Evolutionary conservation across 495 filamentous ascomycete species (phyloP).

Genomic region (Hypoxylon lenormandii): DNA sequence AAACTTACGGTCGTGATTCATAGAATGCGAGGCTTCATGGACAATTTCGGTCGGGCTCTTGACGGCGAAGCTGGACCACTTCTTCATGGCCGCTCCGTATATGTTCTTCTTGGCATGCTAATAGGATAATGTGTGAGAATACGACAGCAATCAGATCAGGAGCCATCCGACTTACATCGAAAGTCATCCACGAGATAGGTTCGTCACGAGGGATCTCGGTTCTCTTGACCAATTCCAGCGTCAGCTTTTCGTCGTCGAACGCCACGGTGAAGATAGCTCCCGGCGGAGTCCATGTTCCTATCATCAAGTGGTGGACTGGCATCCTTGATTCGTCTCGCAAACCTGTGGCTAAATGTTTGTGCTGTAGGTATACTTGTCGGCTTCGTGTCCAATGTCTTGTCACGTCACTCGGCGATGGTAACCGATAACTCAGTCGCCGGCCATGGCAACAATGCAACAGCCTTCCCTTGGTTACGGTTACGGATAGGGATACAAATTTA

Average conservation of each 20-base stretch:
- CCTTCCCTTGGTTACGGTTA: constrained; percentile 1
- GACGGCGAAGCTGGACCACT: constrained; percentile 83
- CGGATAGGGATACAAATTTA: background rate
- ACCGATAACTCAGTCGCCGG: background rate
- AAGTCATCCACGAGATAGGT: constrained; percentile 91
- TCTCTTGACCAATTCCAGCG: constrained; percentile 76
- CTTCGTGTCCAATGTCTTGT: constrained; percentile 23
- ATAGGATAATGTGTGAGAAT: constrained; percentile 42
- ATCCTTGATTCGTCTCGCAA: constrained; percentile 48
- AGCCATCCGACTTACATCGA: constrained; percentile 68
- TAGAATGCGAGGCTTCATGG: constrained; percentile 77
- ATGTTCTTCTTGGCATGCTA: constrained; percentile 83
- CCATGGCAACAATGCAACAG: constrained; percentile 2
- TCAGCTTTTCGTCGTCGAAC: constrained; percentile 81
- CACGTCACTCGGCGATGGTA: constrained; percentile 10
- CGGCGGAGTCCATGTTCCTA: constrained; percentile 85
- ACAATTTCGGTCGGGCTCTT: constrained; percentile 80
- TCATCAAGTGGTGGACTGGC: constrained; percentile 84
- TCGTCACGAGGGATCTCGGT: constrained; percentile 82
- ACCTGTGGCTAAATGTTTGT: no score
- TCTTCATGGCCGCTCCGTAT: constrained; percentile 89
- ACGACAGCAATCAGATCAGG: constrained; percentile 3
- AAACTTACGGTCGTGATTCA: constrained; percentile 66
- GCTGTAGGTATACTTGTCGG: no score
- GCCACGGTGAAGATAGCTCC: constrained; percentile 86